phyloP scores from a whole-genome alignment of 1,284 basidiomycete genomes.

The Sporisorium reilianum region DNA sequence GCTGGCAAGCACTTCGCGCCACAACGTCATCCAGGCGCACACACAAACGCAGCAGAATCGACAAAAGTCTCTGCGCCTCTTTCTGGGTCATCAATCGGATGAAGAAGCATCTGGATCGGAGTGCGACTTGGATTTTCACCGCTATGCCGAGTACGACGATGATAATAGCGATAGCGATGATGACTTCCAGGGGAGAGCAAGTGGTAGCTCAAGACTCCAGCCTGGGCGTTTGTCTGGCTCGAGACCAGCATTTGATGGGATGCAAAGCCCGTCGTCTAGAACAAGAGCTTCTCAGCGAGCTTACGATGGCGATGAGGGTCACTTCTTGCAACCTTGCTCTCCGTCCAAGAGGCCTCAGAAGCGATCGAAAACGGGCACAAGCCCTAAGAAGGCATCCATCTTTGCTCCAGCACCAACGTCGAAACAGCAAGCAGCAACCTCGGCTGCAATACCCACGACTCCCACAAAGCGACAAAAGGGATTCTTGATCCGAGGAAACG shows the following conservation, averaged over 20 bases:
- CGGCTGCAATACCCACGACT: slow-evolving; percentile 29
- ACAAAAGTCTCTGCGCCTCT: slow-evolving; percentile 47
- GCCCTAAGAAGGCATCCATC: slow-evolving; percentile 22
- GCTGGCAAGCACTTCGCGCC: slow-evolving; percentile 47
- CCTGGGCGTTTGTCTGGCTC: slow-evolving; percentile 11
- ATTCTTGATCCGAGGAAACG: slow-evolving; percentile 56
- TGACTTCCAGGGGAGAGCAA: not conserved
- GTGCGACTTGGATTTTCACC: slow-evolving; percentile 6
- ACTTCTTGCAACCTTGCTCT: not conserved
- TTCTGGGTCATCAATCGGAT: slow-evolving; percentile 43
- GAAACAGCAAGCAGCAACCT: slow-evolving; percentile 23
- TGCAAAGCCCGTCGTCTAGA: not conserved
- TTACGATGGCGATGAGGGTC: slow-evolving; percentile 16
- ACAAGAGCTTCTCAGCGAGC: not conserved
- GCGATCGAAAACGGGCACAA: not conserved
- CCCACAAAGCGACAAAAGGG: slow-evolving; percentile 37
- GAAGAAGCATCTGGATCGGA: slow-evolving; percentile 18
- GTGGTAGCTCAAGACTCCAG: slow-evolving; percentile 12
- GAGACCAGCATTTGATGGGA: not conserved
- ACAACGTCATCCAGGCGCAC: slow-evolving; percentile 39
- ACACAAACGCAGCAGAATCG: slow-evolving; percentile 6
- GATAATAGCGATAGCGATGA: slow-evolving; percentile 19
- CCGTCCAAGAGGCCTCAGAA: not conserved
- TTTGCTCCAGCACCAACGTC: slow-evolving; percentile 6
- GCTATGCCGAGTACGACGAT: slow-evolving; percentile 3